A percentile compares a stretch with the other conserved stretches of the same genome.
Evolutionary conservation across 352 stramenopile genomes (phyloP).

Genomic region (Phytophthora foliorum): DNA sequence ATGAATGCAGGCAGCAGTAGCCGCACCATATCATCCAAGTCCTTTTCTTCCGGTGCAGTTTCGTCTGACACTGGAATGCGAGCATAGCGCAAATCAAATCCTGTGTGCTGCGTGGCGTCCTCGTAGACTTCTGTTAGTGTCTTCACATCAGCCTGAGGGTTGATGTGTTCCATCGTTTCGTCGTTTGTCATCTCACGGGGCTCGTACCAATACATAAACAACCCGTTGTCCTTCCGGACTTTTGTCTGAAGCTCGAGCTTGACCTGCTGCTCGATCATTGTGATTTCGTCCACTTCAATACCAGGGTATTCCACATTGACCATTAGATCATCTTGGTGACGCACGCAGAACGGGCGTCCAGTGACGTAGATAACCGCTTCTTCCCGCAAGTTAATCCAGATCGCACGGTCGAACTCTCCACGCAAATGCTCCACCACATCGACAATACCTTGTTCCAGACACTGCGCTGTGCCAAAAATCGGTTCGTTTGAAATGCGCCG

Average conservation of each 20-base stretch:
- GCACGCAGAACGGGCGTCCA: slow-evolving; percentile 88
- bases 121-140: slow-evolving; percentile 82
- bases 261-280: slow-evolving; percentile 83
- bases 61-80: slow-evolving; percentile 92
- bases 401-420: slow-evolving; percentile 68
- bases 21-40: slow-evolving; percentile 90
- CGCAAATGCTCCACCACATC: slow-evolving; percentile 74
- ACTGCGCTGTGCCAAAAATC: slow-evolving; percentile 89
- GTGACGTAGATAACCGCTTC: slow-evolving; percentile 93
- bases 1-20: slow-evolving; percentile 75
- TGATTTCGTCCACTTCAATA: slow-evolving; percentile 92
- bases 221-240: slow-evolving; percentile 73
- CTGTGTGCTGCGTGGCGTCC: slow-evolving; percentile 51
- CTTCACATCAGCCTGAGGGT: slow-evolving; percentile 76
- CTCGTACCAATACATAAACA: slow-evolving; percentile 91
- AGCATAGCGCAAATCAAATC: slow-evolving; percentile 81
- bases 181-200: slow-evolving; percentile 80
- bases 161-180: slow-evolving; percentile 86
- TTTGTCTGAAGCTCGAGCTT: slow-evolving; percentile 88
- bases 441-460: slow-evolving; percentile 73
- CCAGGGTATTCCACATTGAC: slow-evolving; percentile 91
- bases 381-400: slow-evolving; percentile 93
- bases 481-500: slow-evolving; percentile 80
- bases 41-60: slow-evolving; percentile 90
- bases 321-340: slow-evolving; percentile 82